Percentiles rank a stretch among this genome's conserved stretches.
Evolutionary conservation across 306 rosid species (phyloP).

Genomic region (Cicer arietinum): DNA sequence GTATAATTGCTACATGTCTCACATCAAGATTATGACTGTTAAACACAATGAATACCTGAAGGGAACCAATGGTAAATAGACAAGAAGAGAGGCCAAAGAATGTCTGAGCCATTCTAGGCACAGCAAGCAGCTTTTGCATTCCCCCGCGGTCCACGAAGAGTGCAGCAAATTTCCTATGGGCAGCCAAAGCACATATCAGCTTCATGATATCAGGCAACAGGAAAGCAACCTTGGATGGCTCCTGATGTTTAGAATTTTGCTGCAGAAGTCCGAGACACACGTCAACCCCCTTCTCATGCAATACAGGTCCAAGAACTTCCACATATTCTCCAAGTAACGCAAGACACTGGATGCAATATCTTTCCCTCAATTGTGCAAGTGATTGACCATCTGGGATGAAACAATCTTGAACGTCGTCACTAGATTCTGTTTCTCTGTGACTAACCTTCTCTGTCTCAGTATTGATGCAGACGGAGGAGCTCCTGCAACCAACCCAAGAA

Average conservation of each 20-base stretch:
- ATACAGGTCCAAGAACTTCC: conserved; percentile 97
- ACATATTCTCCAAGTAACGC: conserved; percentile 95
- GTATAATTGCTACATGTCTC: conserved; percentile 8
- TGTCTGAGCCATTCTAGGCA: conserved; percentile 84
- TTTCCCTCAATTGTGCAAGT: conserved; percentile 84
- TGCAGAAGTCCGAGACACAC: conserved; percentile 90
- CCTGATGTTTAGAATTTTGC: conserved; percentile 72
- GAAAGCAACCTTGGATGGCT: conserved; percentile 67
- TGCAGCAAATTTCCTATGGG: conserved; percentile 96
- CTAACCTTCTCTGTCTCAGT: conserved; percentile 50
- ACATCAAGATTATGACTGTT: conserved; percentile 19
- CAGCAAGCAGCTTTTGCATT: conserved; percentile 91
- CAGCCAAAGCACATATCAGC: conserved; percentile 94
- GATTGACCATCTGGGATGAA: conserved; percentile 72
- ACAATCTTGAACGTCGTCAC: conserved; percentile 75
- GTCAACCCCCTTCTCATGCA: conserved; percentile 95
- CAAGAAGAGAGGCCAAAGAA: conserved; percentile 91
- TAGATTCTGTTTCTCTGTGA: conserved; percentile 54
- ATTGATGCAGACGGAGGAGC: conserved; percentile 52
- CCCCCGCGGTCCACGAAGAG: conserved; percentile 97
- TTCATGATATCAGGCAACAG: conserved; percentile 94
- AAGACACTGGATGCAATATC: conserved; percentile 94
- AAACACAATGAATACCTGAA: conserved; percentile 67
- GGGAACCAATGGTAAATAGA: conserved; percentile 89
- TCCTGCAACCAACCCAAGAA: conserved; percentile 63